Percentiles rank a stretch among this genome's conserved stretches.
Conservation (phyloP, 1,139 yeast genomes). For the Geotrichum fermentans region DNA sequence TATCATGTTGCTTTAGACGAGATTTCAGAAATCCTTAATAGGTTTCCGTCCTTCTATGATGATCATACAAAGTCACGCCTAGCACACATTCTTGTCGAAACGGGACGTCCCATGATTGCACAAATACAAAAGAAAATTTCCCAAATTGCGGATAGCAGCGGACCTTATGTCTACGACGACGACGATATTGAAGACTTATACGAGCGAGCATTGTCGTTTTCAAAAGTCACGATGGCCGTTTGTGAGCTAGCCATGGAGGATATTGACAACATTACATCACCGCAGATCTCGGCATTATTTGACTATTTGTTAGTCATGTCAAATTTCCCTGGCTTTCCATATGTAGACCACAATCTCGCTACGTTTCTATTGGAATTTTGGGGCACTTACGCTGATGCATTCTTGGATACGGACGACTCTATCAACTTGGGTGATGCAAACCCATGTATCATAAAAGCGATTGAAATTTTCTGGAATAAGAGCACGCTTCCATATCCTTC, state of each 20-base stretch:
- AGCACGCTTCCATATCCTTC: constrained; percentile 42
- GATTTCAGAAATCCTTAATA: constrained; percentile 10
- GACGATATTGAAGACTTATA: constrained; percentile 19
- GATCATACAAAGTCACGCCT: constrained; percentile 1
- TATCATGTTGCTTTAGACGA: constrained; percentile 8
- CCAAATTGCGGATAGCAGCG: neutral
- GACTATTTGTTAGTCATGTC: constrained; percentile 51
- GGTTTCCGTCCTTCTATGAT: constrained; percentile 12
- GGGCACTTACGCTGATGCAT: constrained; percentile 67
- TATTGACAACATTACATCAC: constrained; percentile 9
- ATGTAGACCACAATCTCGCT: constrained; percentile 64
- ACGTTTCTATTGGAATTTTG: constrained; percentile 71
- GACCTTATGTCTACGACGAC: constrained; percentile 11
- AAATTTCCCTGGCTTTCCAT: constrained; percentile 55
- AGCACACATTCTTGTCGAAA: constrained; percentile 4
- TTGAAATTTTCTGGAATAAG: constrained; percentile 60
- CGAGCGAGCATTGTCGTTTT: constrained; percentile 13
- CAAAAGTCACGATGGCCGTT: constrained; percentile 12
- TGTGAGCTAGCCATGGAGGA: constrained; percentile 16
- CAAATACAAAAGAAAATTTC: constrained; percentile 3
- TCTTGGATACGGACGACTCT: constrained; percentile 49
- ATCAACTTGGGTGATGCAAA: constrained; percentile 36
- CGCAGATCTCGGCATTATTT: constrained; percentile 22
- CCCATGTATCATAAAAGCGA: constrained; percentile 44
- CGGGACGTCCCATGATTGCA: constrained; percentile 10